phyloP scores from a whole-genome alignment of 306 rosid species.

The Rosa persica region DNA sequence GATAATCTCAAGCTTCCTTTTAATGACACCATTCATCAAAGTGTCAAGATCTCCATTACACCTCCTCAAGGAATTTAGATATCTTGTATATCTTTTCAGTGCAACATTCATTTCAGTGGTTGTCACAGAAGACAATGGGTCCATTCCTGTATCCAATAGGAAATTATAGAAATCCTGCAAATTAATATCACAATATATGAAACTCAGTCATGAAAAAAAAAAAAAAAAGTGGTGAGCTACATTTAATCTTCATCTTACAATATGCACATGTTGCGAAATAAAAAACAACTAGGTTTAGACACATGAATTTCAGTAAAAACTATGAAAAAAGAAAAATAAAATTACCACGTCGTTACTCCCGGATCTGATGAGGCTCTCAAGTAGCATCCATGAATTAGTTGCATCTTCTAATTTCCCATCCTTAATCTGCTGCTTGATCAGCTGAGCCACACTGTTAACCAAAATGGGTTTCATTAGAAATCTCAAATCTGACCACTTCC shows the following conservation, averaged over 20 bases:
- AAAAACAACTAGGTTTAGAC: too few relatives aligned
- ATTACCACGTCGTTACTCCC: constrained; percentile 68
- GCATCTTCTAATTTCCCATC: constrained; percentile 61
- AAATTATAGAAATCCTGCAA: constrained; percentile 79
- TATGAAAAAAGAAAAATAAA: not conserved
- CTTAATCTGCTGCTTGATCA: constrained; percentile 59
- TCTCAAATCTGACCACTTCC: not conserved
- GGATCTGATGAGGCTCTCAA: constrained; percentile 38
- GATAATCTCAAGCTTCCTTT: constrained; percentile 65
- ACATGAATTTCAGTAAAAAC: not conserved
- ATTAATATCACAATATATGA: not conserved
- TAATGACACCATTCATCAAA: constrained; percentile 73
- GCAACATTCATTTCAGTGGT: constrained; percentile 22
- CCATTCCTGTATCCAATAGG: constrained; percentile 47
- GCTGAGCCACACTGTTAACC: constrained; percentile 56
- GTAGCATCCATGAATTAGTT: constrained; percentile 54
- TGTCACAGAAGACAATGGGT: constrained; percentile 35
- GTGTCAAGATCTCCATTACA: constrained; percentile 32
- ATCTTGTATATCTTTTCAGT: constrained; percentile 47
- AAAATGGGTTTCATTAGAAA: constrained; percentile 26
- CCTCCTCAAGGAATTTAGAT: constrained; percentile 45
- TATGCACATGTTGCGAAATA: not conserved
- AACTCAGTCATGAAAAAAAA: not conserved
- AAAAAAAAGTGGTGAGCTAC: not conserved
- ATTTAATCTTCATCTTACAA: not conserved